These are phyloP conservation scores for Verbascum thapsus DNA, from an alignment of 257 asterid genomes.

Conservation along the genomic window DNA sequence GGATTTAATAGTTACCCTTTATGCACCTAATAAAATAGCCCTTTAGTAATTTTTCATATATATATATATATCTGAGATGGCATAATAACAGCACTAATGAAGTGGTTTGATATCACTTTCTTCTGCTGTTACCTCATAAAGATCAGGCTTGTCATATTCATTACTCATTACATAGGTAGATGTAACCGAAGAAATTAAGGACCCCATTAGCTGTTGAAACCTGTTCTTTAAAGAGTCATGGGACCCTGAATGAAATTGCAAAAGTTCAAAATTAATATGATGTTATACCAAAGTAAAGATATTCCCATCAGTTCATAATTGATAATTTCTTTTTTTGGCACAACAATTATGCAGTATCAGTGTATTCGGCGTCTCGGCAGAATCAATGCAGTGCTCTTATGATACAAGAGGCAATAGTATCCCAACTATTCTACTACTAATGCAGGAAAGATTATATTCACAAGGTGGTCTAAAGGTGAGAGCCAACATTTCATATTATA, in stretches of 20 bases:
- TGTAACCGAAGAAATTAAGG: slow-evolving; percentile 29
- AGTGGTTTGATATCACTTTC: slow-evolving; percentile 24
- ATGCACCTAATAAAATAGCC: slow-evolving; percentile 1
- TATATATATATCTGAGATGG: neutral
- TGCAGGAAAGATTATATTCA: slow-evolving; percentile 80
- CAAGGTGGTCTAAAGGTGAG: slow-evolving; percentile 86
- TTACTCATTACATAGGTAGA: slow-evolving; percentile 31
- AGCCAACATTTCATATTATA: slow-evolving; percentile 1
- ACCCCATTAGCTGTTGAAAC: slow-evolving; percentile 15
- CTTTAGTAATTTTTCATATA: slow-evolving; percentile 8
- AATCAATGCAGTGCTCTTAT: slow-evolving; percentile 94
- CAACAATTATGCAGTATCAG: slow-evolving; percentile 58
- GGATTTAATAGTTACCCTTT: slow-evolving; percentile 15
- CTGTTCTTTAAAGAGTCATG: slow-evolving; percentile 26
- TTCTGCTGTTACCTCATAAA: slow-evolving; percentile 30
- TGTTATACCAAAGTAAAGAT: neutral
- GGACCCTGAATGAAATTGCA: slow-evolving; percentile 28
- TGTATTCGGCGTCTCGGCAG: slow-evolving; percentile 96
- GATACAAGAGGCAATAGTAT: slow-evolving; percentile 94
- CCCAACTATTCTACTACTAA: slow-evolving; percentile 82
- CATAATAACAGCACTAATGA: slow-evolving; percentile 29
- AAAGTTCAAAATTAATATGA: neutral
- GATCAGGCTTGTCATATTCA: slow-evolving; percentile 30
- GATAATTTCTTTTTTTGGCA: slow-evolving; percentile 21
- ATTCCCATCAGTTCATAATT: neutral